Evolutionary conservation across 2,329 filamentous ascomycete genomes (phyloP), one percentile per base, ranked within the genome.

Genomic region (Talaromyces sp.): DNA sequence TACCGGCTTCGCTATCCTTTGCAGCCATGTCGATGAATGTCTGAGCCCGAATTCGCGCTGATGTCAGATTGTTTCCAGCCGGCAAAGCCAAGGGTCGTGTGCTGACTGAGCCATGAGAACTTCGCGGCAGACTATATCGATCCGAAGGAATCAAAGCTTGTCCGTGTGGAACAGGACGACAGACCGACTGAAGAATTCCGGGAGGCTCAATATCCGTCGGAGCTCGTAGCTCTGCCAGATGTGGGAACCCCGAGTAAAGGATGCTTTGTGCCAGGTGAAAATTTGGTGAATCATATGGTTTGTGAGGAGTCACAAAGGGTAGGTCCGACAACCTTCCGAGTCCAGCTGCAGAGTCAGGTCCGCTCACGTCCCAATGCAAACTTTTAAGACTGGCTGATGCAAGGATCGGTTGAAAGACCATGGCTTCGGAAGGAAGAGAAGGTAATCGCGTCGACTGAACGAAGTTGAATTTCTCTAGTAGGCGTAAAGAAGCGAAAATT

Each of bases 291-390:
- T 79, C 73, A 59, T 68, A 68, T 22, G 73, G 72, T 62, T 72
- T 75, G 0, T 72, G 71, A 7, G 74, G 70, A 39, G 75, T 74
- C 10, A 73, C 71, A 65, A 79, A 79, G 4, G 78, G 77, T 39
- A 73, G 70, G 62, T 79, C 77, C 39, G n/a, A 10, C n/a, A 78
- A 69, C 63, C 74, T 73, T 50, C 73, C 76, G 41, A 79, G 73
- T 11, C 76, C 75, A 37, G 74, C 73, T 41, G 70, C 71, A 17
- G 76, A 72, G 54, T 79, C 73, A 15, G 77, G 77, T 58, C 78
- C 76, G 4, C 76, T 75, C 41, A 82, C 71, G 69, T 87, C 86
- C 85, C 86, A 87, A 69, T 88, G 86, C 3, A 88, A 73, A 67
- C 80, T 81, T 62, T 77, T 76, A 11, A 88, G 75, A n/a, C 74